Conservation (phyloP, 441 rosid species). For the Syzygium syzygioides region DNA sequence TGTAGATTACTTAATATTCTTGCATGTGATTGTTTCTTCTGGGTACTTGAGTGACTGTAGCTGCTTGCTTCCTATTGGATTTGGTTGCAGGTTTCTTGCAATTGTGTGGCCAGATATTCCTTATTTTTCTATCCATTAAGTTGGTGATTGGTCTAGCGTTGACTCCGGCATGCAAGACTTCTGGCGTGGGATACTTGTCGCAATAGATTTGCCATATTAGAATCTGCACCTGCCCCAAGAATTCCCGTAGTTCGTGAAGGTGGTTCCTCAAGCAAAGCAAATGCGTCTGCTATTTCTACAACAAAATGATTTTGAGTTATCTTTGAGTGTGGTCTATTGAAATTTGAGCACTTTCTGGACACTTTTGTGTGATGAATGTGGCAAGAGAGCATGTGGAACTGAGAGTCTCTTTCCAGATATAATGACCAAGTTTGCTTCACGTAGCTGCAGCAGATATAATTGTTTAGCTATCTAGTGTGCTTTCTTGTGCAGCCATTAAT, state of each 20-base stretch:
- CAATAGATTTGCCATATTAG: slow-evolving; percentile 92
- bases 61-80: slow-evolving; percentile 13
- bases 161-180: slow-evolving; percentile 96
- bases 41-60: neutral
- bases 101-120: slow-evolving; percentile 97
- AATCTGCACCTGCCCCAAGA: slow-evolving; percentile 77
- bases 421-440: neutral
- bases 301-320: neutral
- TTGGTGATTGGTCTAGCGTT: slow-evolving; percentile 93
- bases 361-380: neutral
- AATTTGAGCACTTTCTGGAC: neutral
- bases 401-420: neutral
- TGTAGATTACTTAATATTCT: neutral
- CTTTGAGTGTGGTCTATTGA: neutral
- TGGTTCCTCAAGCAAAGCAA: slow-evolving; percentile 83
- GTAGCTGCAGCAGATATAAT: neutral
- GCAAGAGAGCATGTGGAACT: neutral
- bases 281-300: slow-evolving; percentile 74
- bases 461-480: neutral
- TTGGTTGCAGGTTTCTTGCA: slow-evolving; percentile 78
- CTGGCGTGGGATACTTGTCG: slow-evolving; percentile 96
- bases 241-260: slow-evolving; percentile 87
- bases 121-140: slow-evolving; percentile 89
- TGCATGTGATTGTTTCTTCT: neutral
- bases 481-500: neutral